phyloP scores from a whole-genome alignment of 2,329 filamentous ascomycete species.

The Colletotrichum destructivum region DNA sequence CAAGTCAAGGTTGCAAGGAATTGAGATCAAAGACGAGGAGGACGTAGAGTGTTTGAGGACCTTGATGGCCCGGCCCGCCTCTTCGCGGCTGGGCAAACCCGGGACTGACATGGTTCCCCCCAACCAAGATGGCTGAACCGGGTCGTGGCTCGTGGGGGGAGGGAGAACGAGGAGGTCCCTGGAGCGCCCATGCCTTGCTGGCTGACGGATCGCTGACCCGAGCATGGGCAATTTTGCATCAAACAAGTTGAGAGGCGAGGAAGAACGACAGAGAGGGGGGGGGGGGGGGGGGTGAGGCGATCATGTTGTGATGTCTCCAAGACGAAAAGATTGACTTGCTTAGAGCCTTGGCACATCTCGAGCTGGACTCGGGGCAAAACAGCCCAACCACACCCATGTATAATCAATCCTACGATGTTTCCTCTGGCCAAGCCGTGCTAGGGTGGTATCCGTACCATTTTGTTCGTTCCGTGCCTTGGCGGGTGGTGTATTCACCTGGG shows the following conservation, averaged over 20 bases:
- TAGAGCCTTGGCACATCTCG: conserved; percentile 19
- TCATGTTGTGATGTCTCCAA: conserved; percentile 19
- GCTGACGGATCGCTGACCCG: not conserved
- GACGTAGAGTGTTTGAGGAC: conserved; percentile 17
- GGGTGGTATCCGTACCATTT: not conserved
- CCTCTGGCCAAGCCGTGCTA: conserved; percentile 13
- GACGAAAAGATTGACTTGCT: not conserved
- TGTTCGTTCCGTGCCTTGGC: not conserved
- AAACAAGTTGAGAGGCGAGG: conserved; percentile 10
- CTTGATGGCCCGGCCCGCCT: conserved; percentile 40
- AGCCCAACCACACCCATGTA: not conserved
- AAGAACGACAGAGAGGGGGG: too few relatives aligned
- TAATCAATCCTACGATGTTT: conserved; percentile 7
- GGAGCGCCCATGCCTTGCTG: not conserved
- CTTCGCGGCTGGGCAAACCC: conserved; percentile 25
- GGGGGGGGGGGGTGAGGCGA: not conserved
- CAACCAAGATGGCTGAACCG: not conserved
- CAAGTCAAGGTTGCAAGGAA: not conserved
- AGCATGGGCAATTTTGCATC: conserved; percentile 7
- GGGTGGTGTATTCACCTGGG: not conserved
- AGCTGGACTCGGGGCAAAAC: conserved; percentile 11
- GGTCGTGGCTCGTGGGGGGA: not conserved
- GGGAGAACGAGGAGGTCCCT: not conserved
- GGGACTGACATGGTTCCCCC: not conserved
- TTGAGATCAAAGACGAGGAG: not conserved